These are phyloP conservation scores for Aspergillus chevalieri DNA, from an alignment of 2,329 filamentous ascomycete genomes.

Conservation along the genomic window DNA sequence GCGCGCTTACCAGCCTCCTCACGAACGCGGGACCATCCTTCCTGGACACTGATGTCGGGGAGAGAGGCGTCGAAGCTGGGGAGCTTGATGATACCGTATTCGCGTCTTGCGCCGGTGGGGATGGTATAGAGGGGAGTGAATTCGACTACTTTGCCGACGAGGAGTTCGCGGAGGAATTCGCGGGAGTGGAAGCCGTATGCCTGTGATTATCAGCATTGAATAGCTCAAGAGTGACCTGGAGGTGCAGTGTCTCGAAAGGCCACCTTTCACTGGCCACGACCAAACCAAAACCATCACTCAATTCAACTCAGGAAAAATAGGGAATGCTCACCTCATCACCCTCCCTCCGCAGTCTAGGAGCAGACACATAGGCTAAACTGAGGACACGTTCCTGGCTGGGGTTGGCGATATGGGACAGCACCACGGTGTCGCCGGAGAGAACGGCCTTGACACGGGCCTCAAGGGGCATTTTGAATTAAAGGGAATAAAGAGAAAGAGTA, in stretches of 20 bases:
- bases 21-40: conserved; percentile 87
- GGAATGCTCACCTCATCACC: conserved; percentile 64
- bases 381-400: conserved; percentile 76
- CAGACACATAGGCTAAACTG: conserved; percentile 86
- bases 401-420: conserved; percentile 76
- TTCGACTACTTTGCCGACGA: conserved; percentile 79
- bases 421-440: conserved; percentile 84
- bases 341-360: conserved; percentile 78
- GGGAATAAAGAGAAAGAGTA: conserved; percentile 4
- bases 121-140: conserved; percentile 84
- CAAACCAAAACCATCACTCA: background rate
- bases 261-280: background rate
- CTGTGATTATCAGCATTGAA: conserved; percentile 24
- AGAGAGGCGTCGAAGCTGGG: conserved; percentile 63
- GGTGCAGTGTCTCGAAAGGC: background rate
- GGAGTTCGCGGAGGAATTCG: conserved; percentile 77
- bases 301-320: background rate
- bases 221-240: background rate
- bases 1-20: conserved; percentile 83
- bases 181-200: conserved; percentile 89
- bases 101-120: conserved; percentile 68
- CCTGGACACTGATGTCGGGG: conserved; percentile 76
- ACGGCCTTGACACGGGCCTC: conserved; percentile 83
- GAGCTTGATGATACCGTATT: conserved; percentile 77
- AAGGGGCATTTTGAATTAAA: conserved; percentile 31